Evolutionary conservation across 2,329 filamentous ascomycete species (phyloP).

Genomic region (Neonectria hederae): DNA sequence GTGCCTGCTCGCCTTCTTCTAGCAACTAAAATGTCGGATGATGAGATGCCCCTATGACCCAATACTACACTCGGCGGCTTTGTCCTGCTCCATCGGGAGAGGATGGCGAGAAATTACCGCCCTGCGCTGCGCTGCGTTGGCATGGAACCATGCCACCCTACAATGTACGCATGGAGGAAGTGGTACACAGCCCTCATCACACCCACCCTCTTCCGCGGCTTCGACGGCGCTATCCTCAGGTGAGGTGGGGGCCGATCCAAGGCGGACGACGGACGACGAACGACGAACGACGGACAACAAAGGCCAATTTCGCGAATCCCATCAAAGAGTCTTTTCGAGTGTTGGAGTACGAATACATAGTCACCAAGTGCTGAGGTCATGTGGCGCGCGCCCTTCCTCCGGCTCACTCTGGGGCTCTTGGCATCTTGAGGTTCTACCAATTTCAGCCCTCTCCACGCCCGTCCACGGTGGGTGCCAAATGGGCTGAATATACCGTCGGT

Average conservation of each 20-base stretch:
- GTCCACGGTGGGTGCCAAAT: slow-evolving; percentile 23
- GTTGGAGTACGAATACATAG: neutral
- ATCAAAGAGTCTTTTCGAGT: slow-evolving; percentile 17
- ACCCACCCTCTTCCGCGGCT: slow-evolving; percentile 25
- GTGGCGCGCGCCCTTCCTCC: slow-evolving; percentile 13
- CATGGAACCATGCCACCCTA: slow-evolving; percentile 19
- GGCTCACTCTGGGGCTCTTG: neutral
- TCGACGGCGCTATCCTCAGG: slow-evolving; percentile 35
- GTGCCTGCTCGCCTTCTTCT: neutral
- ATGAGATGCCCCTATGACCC: neutral
- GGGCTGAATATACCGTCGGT: slow-evolving; percentile 44
- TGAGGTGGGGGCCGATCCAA: slow-evolving; percentile 34
- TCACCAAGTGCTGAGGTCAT: slow-evolving; percentile 21
- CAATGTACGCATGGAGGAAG: neutral
- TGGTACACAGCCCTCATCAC: slow-evolving; percentile 9
- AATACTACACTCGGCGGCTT: slow-evolving; percentile 11
- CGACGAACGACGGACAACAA: neutral
- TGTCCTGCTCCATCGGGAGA: slow-evolving; percentile 13
- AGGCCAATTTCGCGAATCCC: slow-evolving; percentile 32
- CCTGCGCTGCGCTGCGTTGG: slow-evolving; percentile 19
- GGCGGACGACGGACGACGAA: slow-evolving; percentile 9
- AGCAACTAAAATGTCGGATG: neutral
- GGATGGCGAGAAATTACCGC: slow-evolving; percentile 2
- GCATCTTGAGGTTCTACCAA: neutral
- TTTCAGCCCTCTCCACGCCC: slow-evolving; percentile 30